These are phyloP conservation scores for Geotrichum restrictum DNA, from an alignment of 1,139 yeast species.

Conservation along the genomic window DNA sequence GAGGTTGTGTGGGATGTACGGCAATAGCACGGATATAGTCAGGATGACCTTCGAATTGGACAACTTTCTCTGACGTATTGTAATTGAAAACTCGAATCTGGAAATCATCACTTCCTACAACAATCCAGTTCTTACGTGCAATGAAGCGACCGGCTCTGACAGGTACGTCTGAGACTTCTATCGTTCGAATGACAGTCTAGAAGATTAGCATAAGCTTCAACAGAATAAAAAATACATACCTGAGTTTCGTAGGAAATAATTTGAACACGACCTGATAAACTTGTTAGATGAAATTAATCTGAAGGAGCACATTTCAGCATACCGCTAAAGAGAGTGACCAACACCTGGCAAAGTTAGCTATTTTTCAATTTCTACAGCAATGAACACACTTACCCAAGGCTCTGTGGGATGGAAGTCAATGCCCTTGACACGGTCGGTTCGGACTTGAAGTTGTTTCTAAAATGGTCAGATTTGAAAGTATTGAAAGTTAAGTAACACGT, in stretches of 20 bases:
- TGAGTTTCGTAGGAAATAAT: constrained; percentile 91
- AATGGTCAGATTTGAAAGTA: constrained; percentile 27
- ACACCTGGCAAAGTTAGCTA: constrained; percentile 35
- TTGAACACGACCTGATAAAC: constrained; percentile 54
- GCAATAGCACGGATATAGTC: constrained; percentile 91
- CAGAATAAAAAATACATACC: constrained; percentile 25
- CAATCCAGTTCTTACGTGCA: constrained; percentile 96
- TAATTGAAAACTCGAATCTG: constrained; percentile 88
- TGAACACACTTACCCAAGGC: constrained; percentile 64
- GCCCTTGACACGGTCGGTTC: constrained; percentile 96
- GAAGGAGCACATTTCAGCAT: constrained; percentile 32
- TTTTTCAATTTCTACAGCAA: neutral
- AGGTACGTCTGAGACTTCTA: constrained; percentile 91
- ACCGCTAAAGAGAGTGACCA: constrained; percentile 81
- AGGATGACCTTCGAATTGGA: constrained; percentile 96
- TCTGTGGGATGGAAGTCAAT: constrained; percentile 97
- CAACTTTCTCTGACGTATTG: constrained; percentile 78
- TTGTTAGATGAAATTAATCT: constrained; percentile 5
- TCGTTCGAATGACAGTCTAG: constrained; percentile 55
- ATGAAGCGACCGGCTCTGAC: constrained; percentile 93
- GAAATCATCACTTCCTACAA: constrained; percentile 94
- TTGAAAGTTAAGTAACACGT: constrained; percentile 4
- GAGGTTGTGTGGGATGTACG: constrained; percentile 90
- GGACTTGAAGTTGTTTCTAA: constrained; percentile 72
- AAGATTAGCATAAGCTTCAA: constrained; percentile 13